Percentiles rank a stretch among this genome's conserved stretches.
phyloP scores from a whole-genome alignment of 257 asterid species.

The Hygrophila difformis region DNA sequence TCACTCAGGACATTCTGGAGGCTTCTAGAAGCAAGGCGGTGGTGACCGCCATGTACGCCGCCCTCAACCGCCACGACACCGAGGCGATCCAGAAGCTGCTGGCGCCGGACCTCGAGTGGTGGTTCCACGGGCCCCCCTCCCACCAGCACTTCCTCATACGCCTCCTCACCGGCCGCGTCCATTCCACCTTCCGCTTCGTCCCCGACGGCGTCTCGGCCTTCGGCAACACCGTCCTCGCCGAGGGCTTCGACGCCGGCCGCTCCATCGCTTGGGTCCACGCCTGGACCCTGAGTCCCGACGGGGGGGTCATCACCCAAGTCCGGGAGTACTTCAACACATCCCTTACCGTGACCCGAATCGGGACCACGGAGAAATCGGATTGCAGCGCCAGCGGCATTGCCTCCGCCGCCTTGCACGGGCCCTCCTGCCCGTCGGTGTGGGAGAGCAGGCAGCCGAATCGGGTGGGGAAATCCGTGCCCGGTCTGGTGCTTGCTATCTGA shows the following conservation, averaged over 20 bases:
- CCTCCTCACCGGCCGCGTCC: slow-evolving; percentile 63
- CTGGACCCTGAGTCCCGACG: slow-evolving; percentile 88
- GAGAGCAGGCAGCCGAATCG: slow-evolving; percentile 71
- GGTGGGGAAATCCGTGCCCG: slow-evolving; percentile 89
- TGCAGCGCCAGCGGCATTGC: slow-evolving; percentile 29
- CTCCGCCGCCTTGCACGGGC: too few species aligned
- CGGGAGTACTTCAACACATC: slow-evolving; percentile 94
- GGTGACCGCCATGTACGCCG: slow-evolving; percentile 99
- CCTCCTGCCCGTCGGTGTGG: slow-evolving; percentile 72
- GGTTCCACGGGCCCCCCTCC: slow-evolving; percentile 99
- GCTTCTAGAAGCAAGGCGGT: slow-evolving; percentile 66
- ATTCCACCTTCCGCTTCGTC: slow-evolving; percentile 42
- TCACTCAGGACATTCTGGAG: slow-evolving; percentile 77
- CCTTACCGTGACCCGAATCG: slow-evolving; percentile 72
- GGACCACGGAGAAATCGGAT: too few species aligned
- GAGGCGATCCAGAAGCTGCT: slow-evolving; percentile 62
- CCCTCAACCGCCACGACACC: slow-evolving; percentile 72
- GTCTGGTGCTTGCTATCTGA: slow-evolving; percentile 39
- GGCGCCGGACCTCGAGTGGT: slow-evolving; percentile 98
- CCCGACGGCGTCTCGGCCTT: slow-evolving; percentile 70
- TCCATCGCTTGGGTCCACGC: slow-evolving; percentile 94
- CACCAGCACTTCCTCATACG: slow-evolving; percentile 97
- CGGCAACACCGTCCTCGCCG: slow-evolving; percentile 76
- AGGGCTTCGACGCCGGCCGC: slow-evolving; percentile 57
- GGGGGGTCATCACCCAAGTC: slow-evolving; percentile 94